A percentile compares a stretch with the other conserved stretches of the same genome.
phyloP scores from a whole-genome alignment of 2,329 filamentous ascomycete species.

The Corynespora cassiicola region DNA sequence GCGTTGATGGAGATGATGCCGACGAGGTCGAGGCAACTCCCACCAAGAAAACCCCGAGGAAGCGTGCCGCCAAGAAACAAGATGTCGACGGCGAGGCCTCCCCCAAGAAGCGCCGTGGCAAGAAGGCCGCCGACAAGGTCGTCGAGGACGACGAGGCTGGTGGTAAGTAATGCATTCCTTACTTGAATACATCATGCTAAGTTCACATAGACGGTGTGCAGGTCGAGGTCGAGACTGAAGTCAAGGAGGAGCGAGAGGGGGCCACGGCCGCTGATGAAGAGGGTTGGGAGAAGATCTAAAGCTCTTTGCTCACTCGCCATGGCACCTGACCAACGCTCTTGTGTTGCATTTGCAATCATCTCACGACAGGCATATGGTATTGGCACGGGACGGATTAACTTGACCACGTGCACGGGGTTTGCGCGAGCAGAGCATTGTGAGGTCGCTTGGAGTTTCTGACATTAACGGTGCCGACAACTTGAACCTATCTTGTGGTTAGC shows the following conservation, averaged over 20 bases:
- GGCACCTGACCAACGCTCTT: no score
- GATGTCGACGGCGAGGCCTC: conserved; percentile 36
- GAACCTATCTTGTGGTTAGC: no score
- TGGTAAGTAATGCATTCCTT: conserved; percentile 14
- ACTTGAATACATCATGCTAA: background rate
- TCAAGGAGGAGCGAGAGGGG: conserved; percentile 10
- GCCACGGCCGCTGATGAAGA: conserved; percentile 6
- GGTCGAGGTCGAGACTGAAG: conserved; percentile 14
- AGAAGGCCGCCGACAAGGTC: conserved; percentile 26
- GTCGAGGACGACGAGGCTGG: conserved; percentile 20
- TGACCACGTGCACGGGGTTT: no score
- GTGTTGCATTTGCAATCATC: no score
- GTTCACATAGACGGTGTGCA: conserved; percentile 12
- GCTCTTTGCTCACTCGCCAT: conserved; percentile 2
- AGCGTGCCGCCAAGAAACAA: conserved; percentile 41
- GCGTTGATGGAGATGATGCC: conserved; percentile 9
- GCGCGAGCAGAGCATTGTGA: no score
- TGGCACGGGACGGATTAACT: no score
- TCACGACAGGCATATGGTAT: no score
- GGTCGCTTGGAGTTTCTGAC: no score
- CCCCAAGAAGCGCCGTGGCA: conserved; percentile 40
- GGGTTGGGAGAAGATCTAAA: conserved; percentile 21
- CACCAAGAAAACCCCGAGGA: conserved; percentile 37
- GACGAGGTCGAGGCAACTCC: conserved; percentile 25
- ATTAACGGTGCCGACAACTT: no score